A percentile compares a stretch with the other conserved stretches of the same genome.
phyloP scores from a whole-genome alignment of 768 basidiomycete species.

The Pisolithus tinctorius region DNA sequence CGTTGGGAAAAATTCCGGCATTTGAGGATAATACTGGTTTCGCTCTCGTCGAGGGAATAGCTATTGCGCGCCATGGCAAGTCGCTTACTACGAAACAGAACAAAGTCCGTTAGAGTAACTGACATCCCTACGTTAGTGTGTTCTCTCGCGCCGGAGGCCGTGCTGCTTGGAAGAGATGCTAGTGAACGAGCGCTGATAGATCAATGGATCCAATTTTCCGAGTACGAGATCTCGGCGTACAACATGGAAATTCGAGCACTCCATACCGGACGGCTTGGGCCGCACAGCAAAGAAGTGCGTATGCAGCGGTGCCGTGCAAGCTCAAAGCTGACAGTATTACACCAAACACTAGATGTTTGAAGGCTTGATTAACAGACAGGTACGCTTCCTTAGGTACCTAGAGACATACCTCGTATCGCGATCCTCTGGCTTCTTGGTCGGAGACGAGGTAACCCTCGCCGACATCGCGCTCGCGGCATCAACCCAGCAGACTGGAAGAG shows the following conservation, averaged over 20 bases:
- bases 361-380: slow-evolving; percentile 11
- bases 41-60: slow-evolving; percentile 20
- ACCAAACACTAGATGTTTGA: slow-evolving; percentile 12
- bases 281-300: slow-evolving; percentile 18
- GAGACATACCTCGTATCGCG: slow-evolving; percentile 16
- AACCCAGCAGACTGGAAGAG: slow-evolving; percentile 14
- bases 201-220: slow-evolving; percentile 26
- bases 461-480: slow-evolving; percentile 19
- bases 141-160: slow-evolving; percentile 20
- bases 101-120: not conserved
- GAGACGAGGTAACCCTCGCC: slow-evolving; percentile 19
- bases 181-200: slow-evolving; percentile 22
- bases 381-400: slow-evolving; percentile 18
- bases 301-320: not conserved
- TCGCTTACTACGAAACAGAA: not conserved
- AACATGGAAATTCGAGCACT: slow-evolving; percentile 16
- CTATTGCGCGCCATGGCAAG: slow-evolving; percentile 24
- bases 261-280: slow-evolving; percentile 13
- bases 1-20: slow-evolving; percentile 21
- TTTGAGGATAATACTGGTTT: slow-evolving; percentile 20
- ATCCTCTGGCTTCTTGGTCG: slow-evolving; percentile 17
- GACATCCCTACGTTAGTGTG: slow-evolving; percentile 11
- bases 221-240: slow-evolving; percentile 17
- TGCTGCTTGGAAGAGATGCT: slow-evolving; percentile 17
- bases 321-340: not conserved